These are phyloP conservation scores for Fusarium humuli DNA, from an alignment of 2,329 filamentous ascomycete genomes.

Conservation along the genomic window DNA sequence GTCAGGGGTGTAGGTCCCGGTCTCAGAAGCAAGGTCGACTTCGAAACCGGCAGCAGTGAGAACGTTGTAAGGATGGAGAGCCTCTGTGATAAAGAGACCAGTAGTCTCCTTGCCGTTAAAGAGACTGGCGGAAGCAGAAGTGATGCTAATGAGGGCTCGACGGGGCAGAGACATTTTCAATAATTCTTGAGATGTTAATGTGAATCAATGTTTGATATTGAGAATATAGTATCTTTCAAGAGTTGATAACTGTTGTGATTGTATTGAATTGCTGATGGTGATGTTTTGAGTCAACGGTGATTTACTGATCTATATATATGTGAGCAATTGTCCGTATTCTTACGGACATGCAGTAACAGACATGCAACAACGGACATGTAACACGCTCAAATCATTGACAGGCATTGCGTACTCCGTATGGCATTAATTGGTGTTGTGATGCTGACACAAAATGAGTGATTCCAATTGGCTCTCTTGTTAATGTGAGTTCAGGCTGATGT, in stretches of 20 bases:
- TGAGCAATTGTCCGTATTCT: neutral
- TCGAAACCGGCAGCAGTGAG: slow-evolving; percentile 14
- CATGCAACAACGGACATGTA: neutral
- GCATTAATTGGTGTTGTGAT: neutral
- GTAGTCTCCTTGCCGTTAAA: slow-evolving; percentile 21
- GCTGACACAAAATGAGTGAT: neutral
- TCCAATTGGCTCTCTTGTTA: neutral
- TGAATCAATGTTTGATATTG: neutral
- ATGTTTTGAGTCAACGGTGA: neutral
- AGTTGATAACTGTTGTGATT: neutral
- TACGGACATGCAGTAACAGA: neutral
- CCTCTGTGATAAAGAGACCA: slow-evolving; percentile 12
- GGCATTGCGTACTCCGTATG: neutral
- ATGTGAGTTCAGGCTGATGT: neutral
- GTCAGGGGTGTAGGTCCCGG: slow-evolving; percentile 9
- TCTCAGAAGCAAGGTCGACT: slow-evolving; percentile 13
- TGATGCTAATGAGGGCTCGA: slow-evolving; percentile 24
- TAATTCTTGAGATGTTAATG: too few relatives aligned
- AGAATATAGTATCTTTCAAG: neutral
- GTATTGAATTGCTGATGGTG: neutral
- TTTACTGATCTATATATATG: neutral
- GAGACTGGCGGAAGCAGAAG: slow-evolving; percentile 21
- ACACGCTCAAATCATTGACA: neutral
- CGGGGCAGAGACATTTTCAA: slow-evolving; percentile 16
- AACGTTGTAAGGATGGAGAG: slow-evolving; percentile 17